These are phyloP conservation scores for Ramichloridium luteum DNA, from an alignment of 2,329 filamentous ascomycete genomes.

Conservation along the genomic window DNA sequence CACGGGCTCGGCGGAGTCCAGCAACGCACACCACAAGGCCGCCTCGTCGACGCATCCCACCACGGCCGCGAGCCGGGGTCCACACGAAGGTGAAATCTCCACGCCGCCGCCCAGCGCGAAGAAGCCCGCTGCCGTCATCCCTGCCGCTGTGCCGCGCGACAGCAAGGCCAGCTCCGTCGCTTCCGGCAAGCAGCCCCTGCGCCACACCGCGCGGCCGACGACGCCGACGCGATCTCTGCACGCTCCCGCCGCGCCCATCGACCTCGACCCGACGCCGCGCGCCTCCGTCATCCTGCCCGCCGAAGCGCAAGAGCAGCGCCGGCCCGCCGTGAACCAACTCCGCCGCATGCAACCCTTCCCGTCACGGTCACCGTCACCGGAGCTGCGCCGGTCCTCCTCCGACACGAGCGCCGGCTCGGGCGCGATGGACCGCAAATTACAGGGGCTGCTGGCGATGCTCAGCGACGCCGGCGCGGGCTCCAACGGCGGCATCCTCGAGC, in stretches of 20 bases:
- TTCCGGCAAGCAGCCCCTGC: not conserved
- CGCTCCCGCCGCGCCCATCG: conserved; percentile 12
- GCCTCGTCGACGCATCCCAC: conserved; percentile 47
- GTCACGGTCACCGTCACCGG: conserved; percentile 14
- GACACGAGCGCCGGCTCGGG: conserved; percentile 7
- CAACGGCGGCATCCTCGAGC: conserved; percentile 51
- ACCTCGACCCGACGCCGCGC: conserved; percentile 28
- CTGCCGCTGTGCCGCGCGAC: too few species aligned
- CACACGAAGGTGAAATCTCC: conserved; percentile 25
- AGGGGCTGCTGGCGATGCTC: conserved; percentile 14
- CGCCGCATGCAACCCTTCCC: conserved; percentile 11
- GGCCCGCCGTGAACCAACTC: conserved; percentile 7
- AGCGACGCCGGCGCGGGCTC: conserved; percentile 10
- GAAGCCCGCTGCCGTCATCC: conserved; percentile 25
- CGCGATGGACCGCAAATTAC: conserved; percentile 8
- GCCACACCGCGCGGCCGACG: conserved; percentile 8
- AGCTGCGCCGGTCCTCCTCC: conserved; percentile 10
- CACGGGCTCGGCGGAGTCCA: conserved; percentile 24
- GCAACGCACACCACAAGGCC: conserved; percentile 38
- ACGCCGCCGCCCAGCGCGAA: conserved; percentile 40
- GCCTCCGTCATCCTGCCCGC: conserved; percentile 16
- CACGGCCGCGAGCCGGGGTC: conserved; percentile 10
- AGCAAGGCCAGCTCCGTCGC: not conserved
- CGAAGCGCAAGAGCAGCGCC: conserved; percentile 7
- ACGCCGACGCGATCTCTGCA: conserved; percentile 10